Evolutionary conservation across 2,329 filamentous ascomycete genomes (phyloP).

Genomic region (Phyllosticta ampelicida): DNA sequence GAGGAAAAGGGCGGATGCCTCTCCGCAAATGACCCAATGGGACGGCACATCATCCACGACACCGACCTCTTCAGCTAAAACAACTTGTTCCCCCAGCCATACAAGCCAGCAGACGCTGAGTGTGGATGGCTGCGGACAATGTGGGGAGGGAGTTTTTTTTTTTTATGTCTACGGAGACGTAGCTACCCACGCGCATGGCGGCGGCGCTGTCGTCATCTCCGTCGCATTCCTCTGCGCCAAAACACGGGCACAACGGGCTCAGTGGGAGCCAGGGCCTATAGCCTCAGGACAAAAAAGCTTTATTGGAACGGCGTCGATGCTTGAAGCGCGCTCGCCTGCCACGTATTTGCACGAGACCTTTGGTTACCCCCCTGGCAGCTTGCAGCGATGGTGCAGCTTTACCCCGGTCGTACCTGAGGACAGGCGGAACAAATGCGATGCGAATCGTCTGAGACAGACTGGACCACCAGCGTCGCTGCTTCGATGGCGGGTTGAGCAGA

Average conservation of each 20-base stretch:
- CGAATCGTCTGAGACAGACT: not conserved
- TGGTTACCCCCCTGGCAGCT: not conserved
- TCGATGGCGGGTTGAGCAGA: not conserved
- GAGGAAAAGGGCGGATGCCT: conserved; percentile 2
- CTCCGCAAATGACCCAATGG: conserved; percentile 6
- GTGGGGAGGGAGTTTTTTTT: too few species aligned
- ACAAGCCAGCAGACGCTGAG: not conserved
- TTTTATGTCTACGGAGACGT: too few species aligned
- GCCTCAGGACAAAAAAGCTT: not conserved
- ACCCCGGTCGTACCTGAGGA: not conserved
- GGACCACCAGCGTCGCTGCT: not conserved
- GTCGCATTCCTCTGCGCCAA: not conserved
- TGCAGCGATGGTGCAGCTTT: not conserved
- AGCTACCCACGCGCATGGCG: too few species aligned
- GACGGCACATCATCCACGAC: conserved; percentile 2
- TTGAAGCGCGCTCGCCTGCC: not conserved
- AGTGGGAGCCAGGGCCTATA: not conserved
- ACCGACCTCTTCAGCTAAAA: not conserved
- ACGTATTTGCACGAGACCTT: not conserved
- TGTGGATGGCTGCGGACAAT: not conserved
- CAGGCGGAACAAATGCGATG: not conserved
- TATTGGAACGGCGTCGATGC: not conserved
- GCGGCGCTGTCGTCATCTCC: not conserved
- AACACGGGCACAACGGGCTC: not conserved
- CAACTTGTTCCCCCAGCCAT: not conserved